Base-by-base conservation (phyloP, 495 filamentous ascomycete genomes). In the Talaromyces adpressus region DNA sequence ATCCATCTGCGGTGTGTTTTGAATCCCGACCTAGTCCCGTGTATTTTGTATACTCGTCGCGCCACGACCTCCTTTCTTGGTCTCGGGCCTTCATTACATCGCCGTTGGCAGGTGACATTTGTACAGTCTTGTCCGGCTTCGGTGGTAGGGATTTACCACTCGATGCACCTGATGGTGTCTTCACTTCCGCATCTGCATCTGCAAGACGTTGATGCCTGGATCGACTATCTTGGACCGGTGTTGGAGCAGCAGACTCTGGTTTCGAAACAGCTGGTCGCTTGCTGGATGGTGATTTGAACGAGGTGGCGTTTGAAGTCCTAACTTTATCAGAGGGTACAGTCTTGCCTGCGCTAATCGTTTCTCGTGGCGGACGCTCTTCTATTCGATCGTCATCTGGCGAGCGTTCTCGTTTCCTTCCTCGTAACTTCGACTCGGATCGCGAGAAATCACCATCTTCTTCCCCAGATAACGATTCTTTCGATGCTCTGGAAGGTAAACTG, bases 1-100 rank as follows among this genome's bases (percentile, higher is more conserved):
- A 71, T 30, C 71, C 72, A 49, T 82, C 79, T 8, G 77, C 75
- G 0, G 75, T 74, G 68, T 82, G 79, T 64, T 84, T 84, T 39
- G 82, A 62, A 59, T 82, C 77, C 52, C 78, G 77, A 6, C 78
- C 81, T 18, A 81, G 64, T 12, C 68, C 73, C 4, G 68, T 64
- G 51, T 77, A 76, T 54, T 74, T 81, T 29, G 73, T 72, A 49
- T 72, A 77, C 62, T 84, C 79, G 25, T 78, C 73, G 47, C 73
- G 75, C 78, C 79, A 83, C 22, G 70, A 69, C 51, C 76, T 69
- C 23, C 73, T 73, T 30, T 81, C 79, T 20, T 71, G 66, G 62
- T 71, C 73, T 36, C 72, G 71, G 20, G 68, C 65, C 18, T 25
- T 57, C 36, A 57, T 53, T 59, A 39, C 65, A 49, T 69, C 70